Base-by-base conservation (phyloP, 805 yeast species). In the Metschnikowia dekortorum region DNA sequence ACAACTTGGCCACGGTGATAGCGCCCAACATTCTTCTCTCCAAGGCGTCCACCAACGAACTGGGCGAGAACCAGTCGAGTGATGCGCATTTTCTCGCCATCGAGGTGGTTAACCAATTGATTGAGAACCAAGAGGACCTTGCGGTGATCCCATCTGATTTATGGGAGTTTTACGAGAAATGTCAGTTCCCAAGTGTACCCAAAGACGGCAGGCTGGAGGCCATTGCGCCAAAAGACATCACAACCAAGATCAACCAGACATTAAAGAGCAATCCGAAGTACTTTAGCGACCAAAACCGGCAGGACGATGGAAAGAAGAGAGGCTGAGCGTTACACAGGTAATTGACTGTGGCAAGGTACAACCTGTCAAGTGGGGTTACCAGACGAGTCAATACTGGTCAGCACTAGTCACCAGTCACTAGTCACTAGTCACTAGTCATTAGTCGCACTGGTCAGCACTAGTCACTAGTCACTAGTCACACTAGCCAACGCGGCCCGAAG, bases 1-100 rank as follows among this genome's bases (percentile, higher is more conserved):
- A 90, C 64, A 94, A 94, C 65, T 75, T 94, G 55, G 96, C 99
- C 1, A 94, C 98, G 0, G 99, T 94, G 2, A 78, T 94, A 45
- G 87, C 97, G 0, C 99, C 99, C 1, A 94, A 91, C 61, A 84
- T 94, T 41, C 73, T 95, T 38, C 85, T 85, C 58, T 68, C 85
- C 1, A 79, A 77, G 53, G 81, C 77, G 10, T 60, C 60, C 5
- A 67, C 69, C 10, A 62, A 56, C 46, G 53, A 59, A 2, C 62
- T 59, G 16, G 55, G 61, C 4, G 46, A 52, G 11, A 55, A 54
- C 14, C 67, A 66, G 39, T 61, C 71, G 2, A 81, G 92, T 37
- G 94, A 89, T 55, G 79, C 81, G 28, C 90, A 91, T 63, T 88
- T 91, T 62, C 72, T 89, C 56, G 96, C 96, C 0, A 91, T 94